These are phyloP conservation scores for Pseudomonodictys pantanalensis DNA, from an alignment of 495 filamentous ascomycete species.

Conservation along the genomic window DNA sequence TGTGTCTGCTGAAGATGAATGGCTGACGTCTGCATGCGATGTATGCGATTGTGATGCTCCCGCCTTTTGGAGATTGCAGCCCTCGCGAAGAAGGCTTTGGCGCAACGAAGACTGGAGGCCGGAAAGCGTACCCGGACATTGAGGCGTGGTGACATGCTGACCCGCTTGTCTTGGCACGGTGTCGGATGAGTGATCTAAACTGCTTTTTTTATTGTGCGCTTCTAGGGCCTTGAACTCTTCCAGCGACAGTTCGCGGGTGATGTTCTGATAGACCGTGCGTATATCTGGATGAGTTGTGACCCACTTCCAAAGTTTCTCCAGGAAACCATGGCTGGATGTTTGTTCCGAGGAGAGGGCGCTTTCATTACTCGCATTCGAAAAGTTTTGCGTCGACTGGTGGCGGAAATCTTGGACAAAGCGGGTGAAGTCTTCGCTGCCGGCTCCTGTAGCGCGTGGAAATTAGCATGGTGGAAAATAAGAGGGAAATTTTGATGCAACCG, in stretches of 20 bases:
- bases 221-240: slow-evolving; percentile 45
- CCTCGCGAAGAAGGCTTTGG: not conserved
- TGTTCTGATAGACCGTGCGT: slow-evolving; percentile 45
- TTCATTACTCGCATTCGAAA: too few species aligned
- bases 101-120: slow-evolving; percentile 1
- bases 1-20: too few species aligned
- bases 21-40: too few species aligned
- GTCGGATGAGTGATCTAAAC: too few species aligned
- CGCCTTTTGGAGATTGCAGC: not conserved
- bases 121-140: not conserved
- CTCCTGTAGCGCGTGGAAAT: slow-evolving; percentile 14
- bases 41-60: not conserved
- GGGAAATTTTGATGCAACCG: slow-evolving; percentile 1
- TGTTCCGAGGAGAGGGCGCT: not conserved
- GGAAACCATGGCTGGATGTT: slow-evolving; percentile 43
- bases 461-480: not conserved
- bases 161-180: too few species aligned
- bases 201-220: slow-evolving; percentile 3
- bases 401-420: slow-evolving; percentile 25
- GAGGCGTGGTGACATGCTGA: too few species aligned
- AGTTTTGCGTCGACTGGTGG: slow-evolving; percentile 3
- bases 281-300: slow-evolving; percentile 54
- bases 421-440: slow-evolving; percentile 26
- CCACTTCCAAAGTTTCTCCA: slow-evolving; percentile 58
- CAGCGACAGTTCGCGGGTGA: slow-evolving; percentile 48